These are phyloP conservation scores for Plicaturopsis crispa DNA, from an alignment of 768 basidiomycete genomes.

Conservation along the genomic window DNA sequence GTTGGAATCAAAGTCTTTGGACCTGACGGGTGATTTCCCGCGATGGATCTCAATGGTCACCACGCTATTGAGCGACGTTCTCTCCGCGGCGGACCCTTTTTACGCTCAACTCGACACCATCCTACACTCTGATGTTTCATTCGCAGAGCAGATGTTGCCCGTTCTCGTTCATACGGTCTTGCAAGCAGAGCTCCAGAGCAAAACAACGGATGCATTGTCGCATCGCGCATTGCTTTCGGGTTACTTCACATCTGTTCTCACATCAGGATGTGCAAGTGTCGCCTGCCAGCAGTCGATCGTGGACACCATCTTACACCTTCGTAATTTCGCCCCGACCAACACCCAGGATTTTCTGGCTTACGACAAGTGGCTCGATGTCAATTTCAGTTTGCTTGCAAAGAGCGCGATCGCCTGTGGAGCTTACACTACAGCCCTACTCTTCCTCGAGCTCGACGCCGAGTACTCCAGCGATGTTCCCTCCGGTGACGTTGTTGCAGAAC, in stretches of 20 bases:
- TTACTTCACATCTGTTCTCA: slow-evolving; percentile 54
- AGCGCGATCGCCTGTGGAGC: slow-evolving; percentile 74
- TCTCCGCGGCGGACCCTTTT: slow-evolving; percentile 50
- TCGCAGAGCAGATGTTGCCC: slow-evolving; percentile 67
- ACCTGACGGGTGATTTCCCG: slow-evolving; percentile 41
- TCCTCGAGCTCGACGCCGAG: slow-evolving; percentile 74
- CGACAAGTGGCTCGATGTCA: slow-evolving; percentile 77
- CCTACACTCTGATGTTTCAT: slow-evolving; percentile 41
- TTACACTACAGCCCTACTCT: slow-evolving; percentile 86
- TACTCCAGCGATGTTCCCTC: slow-evolving; percentile 19
- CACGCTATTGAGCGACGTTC: slow-evolving; percentile 46
- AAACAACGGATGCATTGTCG: slow-evolving; percentile 9
- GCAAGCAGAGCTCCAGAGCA: slow-evolving; percentile 16
- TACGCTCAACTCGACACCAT: slow-evolving; percentile 63
- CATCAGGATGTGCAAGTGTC: slow-evolving; percentile 25
- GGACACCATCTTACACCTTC: slow-evolving; percentile 73
- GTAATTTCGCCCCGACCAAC: slow-evolving; percentile 44
- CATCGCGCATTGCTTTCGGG: slow-evolving; percentile 30
- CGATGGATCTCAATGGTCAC: slow-evolving; percentile 59
- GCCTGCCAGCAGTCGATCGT: slow-evolving; percentile 54
- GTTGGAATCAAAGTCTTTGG: too few relatives aligned
- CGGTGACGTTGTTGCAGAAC: slow-evolving; percentile 36
- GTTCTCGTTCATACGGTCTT: slow-evolving; percentile 69
- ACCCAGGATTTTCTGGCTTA: slow-evolving; percentile 38
- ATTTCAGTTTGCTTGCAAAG: slow-evolving; percentile 62